Evolutionary conservation across 148 eudicot genomes (phyloP), one percentile per base, ranked within the genome.

Genomic region (Nepenthes mirabilis): DNA sequence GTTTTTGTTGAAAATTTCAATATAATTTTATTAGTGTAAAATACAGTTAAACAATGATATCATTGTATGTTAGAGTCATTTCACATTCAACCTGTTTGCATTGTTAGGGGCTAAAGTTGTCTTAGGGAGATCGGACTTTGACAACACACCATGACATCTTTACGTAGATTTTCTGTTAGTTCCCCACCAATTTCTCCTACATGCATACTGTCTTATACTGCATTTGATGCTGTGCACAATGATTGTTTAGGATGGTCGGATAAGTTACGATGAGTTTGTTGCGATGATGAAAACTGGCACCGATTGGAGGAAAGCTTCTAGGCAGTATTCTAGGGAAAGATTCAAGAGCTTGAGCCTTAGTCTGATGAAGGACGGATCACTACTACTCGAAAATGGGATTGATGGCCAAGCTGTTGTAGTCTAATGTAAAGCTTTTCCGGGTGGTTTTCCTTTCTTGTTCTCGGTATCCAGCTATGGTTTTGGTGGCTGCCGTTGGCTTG

Each of bases 281-380:
- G 87, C 85, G 33, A 89, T 89, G 96, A 90, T 90, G 97, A 90
- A 90, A 75, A 71, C 95, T 0, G 97, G 97, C 52, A 86, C 94
- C 36, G 97, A 86, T 70, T 90, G 97, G 95, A 86, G 97, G 65
- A 90, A 86, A 74, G 97, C 90, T 11, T 90, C 97, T 11, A 74
- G 95, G 36, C 95, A 90, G 32, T 90, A 90, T 60, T 90, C 95
- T n/a, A 86, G 95, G 64, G 95, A 86, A 63, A 80, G 95, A 66
- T 86, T 83, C 68, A 82, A 86, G 68, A 83, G 86, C 73, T 75
- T 90, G 69, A 86, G 97, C 56, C 60, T 90, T 13, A 84, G 79
- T 67, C 70, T 90, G 32, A 83, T 90, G 97, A 90, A 84, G 71
- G 95, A 90, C 54, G 97, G 97, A 32, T 86, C 97, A 13, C 56